These are phyloP conservation scores for Penicillium sp. DNA, from an alignment of 2,329 filamentous ascomycete species.

Conservation along the genomic window DNA sequence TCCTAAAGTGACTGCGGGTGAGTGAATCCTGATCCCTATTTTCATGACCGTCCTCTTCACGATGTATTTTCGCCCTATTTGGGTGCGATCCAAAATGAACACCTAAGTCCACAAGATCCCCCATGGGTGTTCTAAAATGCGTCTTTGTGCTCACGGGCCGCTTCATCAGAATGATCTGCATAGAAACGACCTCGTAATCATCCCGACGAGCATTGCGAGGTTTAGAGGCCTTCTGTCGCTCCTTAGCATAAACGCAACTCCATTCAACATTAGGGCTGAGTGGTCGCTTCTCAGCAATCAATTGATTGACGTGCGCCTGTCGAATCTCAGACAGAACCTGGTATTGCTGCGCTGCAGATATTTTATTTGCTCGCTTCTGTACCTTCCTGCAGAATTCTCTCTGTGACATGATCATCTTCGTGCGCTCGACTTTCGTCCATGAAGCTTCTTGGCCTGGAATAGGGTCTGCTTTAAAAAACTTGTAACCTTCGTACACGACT, in stretches of 20 bases:
- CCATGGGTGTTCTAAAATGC: conserved; percentile 14
- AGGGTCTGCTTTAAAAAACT: conserved; percentile 35
- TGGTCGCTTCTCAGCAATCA: conserved; percentile 34
- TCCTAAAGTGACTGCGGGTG: not conserved
- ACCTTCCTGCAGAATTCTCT: conserved; percentile 31
- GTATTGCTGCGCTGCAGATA: conserved; percentile 30
- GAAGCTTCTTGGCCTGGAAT: conserved; percentile 28
- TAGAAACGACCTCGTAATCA: conserved; percentile 33
- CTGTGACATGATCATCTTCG: conserved; percentile 33
- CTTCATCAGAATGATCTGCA: conserved; percentile 37
- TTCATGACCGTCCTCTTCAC: not conserved
- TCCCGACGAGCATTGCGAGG: conserved; percentile 26
- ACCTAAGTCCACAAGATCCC: conserved; percentile 16
- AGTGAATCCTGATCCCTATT: not conserved
- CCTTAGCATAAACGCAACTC: conserved; percentile 40
- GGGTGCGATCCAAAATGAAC: conserved; percentile 10
- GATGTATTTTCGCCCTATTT: not conserved
- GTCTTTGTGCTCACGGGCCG: conserved; percentile 22
- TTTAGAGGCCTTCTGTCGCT: conserved; percentile 27
- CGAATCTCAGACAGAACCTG: conserved; percentile 27
- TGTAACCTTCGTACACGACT: conserved; percentile 35
- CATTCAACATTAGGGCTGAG: conserved; percentile 35
- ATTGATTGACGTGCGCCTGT: conserved; percentile 34
- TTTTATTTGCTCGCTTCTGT: conserved; percentile 30
- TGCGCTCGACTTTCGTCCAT: conserved; percentile 32